Conservation (phyloP, 305 asterid species). For the Nicotiana rustica region DNA sequence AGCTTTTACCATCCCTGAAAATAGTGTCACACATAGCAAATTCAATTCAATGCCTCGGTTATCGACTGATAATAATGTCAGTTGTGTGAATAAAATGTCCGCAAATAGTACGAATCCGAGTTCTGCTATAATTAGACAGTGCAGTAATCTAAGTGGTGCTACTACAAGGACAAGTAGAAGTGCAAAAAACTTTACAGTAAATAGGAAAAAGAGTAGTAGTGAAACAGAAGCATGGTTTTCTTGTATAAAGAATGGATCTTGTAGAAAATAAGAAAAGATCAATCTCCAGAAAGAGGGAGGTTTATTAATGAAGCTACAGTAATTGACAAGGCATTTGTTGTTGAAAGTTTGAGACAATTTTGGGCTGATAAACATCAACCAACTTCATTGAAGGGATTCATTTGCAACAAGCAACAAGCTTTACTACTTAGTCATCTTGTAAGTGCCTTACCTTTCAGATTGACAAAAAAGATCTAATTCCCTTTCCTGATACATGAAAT, state of each 20-base stretch:
- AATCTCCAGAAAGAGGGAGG: constrained; percentile 66
- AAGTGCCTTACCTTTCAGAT: not conserved
- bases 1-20: constrained; percentile 25
- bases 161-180: constrained; percentile 59
- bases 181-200: constrained; percentile 54
- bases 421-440: not conserved
- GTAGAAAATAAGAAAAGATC: constrained; percentile 44
- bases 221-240: constrained; percentile 67
- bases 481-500: too few relatives aligned
- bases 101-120: constrained; percentile 40
- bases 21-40: not conserved
- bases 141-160: constrained; percentile 52
- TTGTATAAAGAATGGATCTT: constrained; percentile 73
- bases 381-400: constrained; percentile 59
- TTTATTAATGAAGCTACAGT: constrained; percentile 66
- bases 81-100: not conserved
- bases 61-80: too few relatives aligned
- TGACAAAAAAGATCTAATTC: not conserved
- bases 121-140: constrained; percentile 60
- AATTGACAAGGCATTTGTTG: constrained; percentile 71
- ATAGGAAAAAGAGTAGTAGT: constrained; percentile 47
- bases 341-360: constrained; percentile 69
- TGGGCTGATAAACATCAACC: constrained; percentile 91
- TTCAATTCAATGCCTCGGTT: not conserved
- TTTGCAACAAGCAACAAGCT: constrained; percentile 51